Evolutionary conservation across 768 basidiomycete species (phyloP), one percentile per base, ranked within the genome.

Genomic region (Gelatoporia subvermispora): DNA sequence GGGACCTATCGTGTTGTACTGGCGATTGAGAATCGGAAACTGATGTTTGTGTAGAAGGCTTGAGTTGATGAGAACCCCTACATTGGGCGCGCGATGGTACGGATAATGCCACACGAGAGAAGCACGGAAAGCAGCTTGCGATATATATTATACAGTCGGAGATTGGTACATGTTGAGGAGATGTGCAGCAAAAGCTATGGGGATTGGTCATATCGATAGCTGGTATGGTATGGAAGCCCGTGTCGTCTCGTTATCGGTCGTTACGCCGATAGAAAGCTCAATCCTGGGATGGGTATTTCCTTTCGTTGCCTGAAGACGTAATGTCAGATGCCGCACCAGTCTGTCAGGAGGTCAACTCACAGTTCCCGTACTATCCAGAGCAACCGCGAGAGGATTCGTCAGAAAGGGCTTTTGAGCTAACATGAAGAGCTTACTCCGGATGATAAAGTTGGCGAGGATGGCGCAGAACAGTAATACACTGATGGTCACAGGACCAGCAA

Each of bases 401-500:
- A 38, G 37, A n/a, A n/a, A 38, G 16, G 37, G 9, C 35, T 35
- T 20, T 8, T 16, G n/a, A n/a, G 20, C 4, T 5, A 38, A n/a
- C 7, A 7, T 38, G 8, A 8, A 20, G n/a, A 5, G 15, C 80
- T 54, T 58, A 91, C 89, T 84, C 69, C 94, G 83, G 50, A 95
- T 73, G 52, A 91, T 58, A 62, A 97, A 96, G 67, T 97, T 97
- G 41, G 81, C 76, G 23, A 95, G 75, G 8, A 99, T 78, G 8
- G 92, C 96, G 40, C 85, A 66, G 72, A 99, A 98, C 15, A 99
- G 78, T 11, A 85, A 71, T 5, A 78, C 69, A 59, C 88, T 93
- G 42, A 99, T 81, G 25, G 93, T 49, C 20, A 97, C 62, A 0
- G 96, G 96, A 1, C 94, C 96, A 2, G 76, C 63, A 8, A 93